A percentile compares a stretch with the other conserved stretches of the same genome.
Evolutionary conservation across 2,329 filamentous ascomycete species (phyloP).

Genomic region (Trichothecium sympodiale): DNA sequence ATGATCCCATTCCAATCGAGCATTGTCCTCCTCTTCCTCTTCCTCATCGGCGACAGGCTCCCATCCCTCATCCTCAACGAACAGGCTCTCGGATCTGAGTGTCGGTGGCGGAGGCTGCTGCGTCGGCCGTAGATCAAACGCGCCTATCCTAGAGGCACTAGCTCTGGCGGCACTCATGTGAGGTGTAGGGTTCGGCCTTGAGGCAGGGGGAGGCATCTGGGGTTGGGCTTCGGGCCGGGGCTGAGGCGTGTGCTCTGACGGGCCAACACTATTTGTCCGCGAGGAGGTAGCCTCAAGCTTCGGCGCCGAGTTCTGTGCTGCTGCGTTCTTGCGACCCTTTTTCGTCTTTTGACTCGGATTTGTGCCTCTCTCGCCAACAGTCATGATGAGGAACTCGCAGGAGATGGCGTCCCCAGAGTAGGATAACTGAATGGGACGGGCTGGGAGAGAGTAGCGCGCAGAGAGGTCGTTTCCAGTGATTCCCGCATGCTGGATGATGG

Average conservation of each 20-base stretch:
- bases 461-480: constrained; percentile 55
- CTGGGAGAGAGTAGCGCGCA: constrained; percentile 60
- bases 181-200: constrained; percentile 20
- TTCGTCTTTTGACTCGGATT: constrained; percentile 36
- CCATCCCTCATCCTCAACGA: constrained; percentile 68
- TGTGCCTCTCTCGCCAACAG: constrained; percentile 54
- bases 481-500: constrained; percentile 66
- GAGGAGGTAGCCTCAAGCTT: constrained; percentile 37
- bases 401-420: constrained; percentile 58
- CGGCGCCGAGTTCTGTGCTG: constrained; percentile 20
- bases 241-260: constrained; percentile 16
- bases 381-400: constrained; percentile 76
- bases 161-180: constrained; percentile 21
- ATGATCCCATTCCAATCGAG: constrained; percentile 64
- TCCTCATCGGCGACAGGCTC: constrained; percentile 53
- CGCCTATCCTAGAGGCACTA: constrained; percentile 21
- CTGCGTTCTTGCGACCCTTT: constrained; percentile 26
- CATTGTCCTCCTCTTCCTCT: constrained; percentile 49
- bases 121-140: constrained; percentile 34
- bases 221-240: constrained; percentile 8
- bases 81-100: constrained; percentile 55
- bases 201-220: constrained; percentile 11
- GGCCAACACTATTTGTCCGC: constrained; percentile 30
- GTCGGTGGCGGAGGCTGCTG: constrained; percentile 45
- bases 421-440: constrained; percentile 59